These are phyloP conservation scores for Inonotus hispidus DNA, from an alignment of 1,284 basidiomycete species.

Conservation along the genomic window DNA sequence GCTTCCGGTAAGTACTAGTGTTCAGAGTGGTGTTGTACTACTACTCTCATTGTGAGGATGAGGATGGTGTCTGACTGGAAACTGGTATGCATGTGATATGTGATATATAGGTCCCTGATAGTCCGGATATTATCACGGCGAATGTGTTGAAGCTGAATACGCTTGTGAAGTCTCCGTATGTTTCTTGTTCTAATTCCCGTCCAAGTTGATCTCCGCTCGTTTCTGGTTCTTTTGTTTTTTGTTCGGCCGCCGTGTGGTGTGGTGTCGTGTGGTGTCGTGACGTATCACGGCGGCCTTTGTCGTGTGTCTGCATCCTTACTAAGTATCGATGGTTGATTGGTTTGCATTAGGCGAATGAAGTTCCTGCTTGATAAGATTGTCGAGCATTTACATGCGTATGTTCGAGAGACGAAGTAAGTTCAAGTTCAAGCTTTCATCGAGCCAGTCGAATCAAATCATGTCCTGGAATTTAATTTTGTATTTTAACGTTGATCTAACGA, in stretches of 20 bases:
- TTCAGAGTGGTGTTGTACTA: too few relatives aligned
- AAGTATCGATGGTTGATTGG: background rate
- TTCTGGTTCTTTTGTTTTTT: background rate
- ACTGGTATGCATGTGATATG: too few relatives aligned
- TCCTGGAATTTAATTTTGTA: too few relatives aligned
- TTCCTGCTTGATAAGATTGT: constrained; percentile 47
- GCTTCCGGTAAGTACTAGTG: constrained; percentile 31
- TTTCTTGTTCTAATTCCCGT: too few relatives aligned
- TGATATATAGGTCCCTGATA: constrained; percentile 40
- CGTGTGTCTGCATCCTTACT: background rate
- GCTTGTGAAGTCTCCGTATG: constrained; percentile 38
- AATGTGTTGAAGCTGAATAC: constrained; percentile 47
- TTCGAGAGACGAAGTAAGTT: constrained; percentile 57
- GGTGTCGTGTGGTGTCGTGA: too few relatives aligned
- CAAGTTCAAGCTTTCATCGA: background rate
- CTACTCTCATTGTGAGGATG: too few relatives aligned
- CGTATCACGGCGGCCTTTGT: background rate
- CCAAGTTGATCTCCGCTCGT: too few relatives aligned
- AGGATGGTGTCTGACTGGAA: too few relatives aligned
- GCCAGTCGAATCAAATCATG: background rate
- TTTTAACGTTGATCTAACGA: background rate
- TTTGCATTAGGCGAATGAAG: constrained; percentile 34
- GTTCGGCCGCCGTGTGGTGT: background rate
- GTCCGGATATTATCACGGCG: constrained; percentile 49
- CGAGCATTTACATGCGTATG: constrained; percentile 65